phyloP scores from a whole-genome alignment of 768 basidiomycete genomes.

The Phylloporus sp. region DNA sequence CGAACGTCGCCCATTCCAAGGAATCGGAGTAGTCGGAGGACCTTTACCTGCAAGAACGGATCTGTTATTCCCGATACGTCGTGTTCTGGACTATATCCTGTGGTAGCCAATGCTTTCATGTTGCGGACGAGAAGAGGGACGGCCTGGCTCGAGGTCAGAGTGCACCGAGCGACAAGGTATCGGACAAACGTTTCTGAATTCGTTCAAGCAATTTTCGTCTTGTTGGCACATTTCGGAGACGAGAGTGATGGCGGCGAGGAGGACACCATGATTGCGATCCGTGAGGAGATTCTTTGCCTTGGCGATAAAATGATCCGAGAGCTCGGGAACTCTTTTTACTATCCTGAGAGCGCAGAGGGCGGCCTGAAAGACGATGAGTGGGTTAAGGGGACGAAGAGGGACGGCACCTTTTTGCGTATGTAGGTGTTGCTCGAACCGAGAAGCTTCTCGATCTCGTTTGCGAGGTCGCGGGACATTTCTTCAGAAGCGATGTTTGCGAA shows the following conservation, averaged over 20 bases:
- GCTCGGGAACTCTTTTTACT: slow-evolving; percentile 93
- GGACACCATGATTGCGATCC: slow-evolving; percentile 95
- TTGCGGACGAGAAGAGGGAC: slow-evolving; percentile 92
- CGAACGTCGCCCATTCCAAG: slow-evolving; percentile 80
- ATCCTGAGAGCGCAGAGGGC: slow-evolving; percentile 92
- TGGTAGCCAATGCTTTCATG: slow-evolving; percentile 90
- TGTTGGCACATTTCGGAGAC: slow-evolving; percentile 91
- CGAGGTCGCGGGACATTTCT: slow-evolving; percentile 98
- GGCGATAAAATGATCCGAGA: slow-evolving; percentile 83
- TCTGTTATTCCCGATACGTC: slow-evolving; percentile 99
- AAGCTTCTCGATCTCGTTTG: slow-evolving; percentile 96
- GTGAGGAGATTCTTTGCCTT: slow-evolving; percentile 89
- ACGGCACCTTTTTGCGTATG: slow-evolving; percentile 90
- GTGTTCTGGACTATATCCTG: slow-evolving; percentile 97
- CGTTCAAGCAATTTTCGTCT: slow-evolving; percentile 66
- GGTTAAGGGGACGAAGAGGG: not conserved
- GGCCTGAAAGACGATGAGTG: slow-evolving; percentile 49
- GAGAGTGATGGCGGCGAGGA: slow-evolving; percentile 90
- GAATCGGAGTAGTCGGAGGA: slow-evolving; percentile 81
- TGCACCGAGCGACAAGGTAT: slow-evolving; percentile 2
- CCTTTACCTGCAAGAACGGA: slow-evolving; percentile 91
- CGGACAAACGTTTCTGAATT: slow-evolving; percentile 78
- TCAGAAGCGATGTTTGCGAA: slow-evolving; percentile 99
- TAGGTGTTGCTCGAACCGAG: slow-evolving; percentile 97
- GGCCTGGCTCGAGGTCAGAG: slow-evolving; percentile 46